Percentiles rank a stretch among this genome's conserved stretches.
Conservation (phyloP, 164 flowering plant genomes). For the Vitis vinifera region ASM3070453v1 NC_081811.1:22928501-22929000, state of each 20-base stretch:
- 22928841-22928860: slow-evolving; percentile 17
- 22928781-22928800: slow-evolving; percentile 25
- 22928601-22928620: slow-evolving; percentile 73
- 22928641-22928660: slow-evolving; percentile 52
- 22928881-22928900: not conserved
- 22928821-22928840: slow-evolving; percentile 32
- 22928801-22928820: slow-evolving; percentile 21
- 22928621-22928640: slow-evolving; percentile 68
- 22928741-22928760: slow-evolving; percentile 54
- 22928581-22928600: slow-evolving; percentile 67
- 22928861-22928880: not conserved
- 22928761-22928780: slow-evolving; percentile 39
- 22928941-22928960: slow-evolving; percentile 27
- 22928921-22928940: slow-evolving; percentile 34
- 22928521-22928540: slow-evolving; percentile 47
- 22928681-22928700: not conserved
- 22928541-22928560: slow-evolving; percentile 78
- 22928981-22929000: slow-evolving; percentile 1
- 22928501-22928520: not conserved
- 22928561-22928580: slow-evolving; percentile 63
- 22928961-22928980: slow-evolving; percentile 24
- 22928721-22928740: slow-evolving; percentile 37
- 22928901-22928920: not conserved
- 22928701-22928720: not conserved
- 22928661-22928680: too few species aligned